A percentile compares a stretch with the other conserved stretches of the same genome.
Conservation (phyloP, 2,329 filamentous ascomycete species). For the Pseudocercospora musae region DNA sequence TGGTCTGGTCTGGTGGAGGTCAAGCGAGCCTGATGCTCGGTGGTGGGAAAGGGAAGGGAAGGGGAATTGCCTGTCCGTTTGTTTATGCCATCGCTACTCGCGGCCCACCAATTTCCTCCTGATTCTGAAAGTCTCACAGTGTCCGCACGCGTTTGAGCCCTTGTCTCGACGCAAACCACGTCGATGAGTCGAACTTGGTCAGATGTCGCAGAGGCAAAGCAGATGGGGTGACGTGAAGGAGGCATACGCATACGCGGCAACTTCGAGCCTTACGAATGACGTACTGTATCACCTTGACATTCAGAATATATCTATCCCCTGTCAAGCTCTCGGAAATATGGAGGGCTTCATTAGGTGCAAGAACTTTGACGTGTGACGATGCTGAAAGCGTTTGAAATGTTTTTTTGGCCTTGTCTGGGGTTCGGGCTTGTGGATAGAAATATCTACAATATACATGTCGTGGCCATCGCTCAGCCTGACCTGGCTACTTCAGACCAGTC, state of each 20-base stretch:
- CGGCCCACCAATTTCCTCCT: neutral
- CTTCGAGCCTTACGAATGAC: neutral
- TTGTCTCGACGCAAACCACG: neutral
- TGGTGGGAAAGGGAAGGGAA: too few species aligned
- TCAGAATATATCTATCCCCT: neutral
- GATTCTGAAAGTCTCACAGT: neutral
- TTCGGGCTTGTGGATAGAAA: slow-evolving; percentile 14
- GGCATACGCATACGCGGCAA: neutral
- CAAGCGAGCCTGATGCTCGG: neutral
- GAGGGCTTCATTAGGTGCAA: neutral
- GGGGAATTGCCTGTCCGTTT: neutral
- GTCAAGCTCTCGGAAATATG: neutral
- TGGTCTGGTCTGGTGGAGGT: neutral
- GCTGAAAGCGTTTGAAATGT: neutral
- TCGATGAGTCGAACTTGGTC: neutral
- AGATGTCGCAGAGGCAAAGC: neutral
- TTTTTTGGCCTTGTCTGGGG: slow-evolving; percentile 6
- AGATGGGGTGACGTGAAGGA: too few species aligned
- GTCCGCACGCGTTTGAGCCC: neutral
- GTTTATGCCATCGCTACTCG: neutral
- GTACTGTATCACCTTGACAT: neutral
- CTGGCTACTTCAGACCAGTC: too few species aligned
- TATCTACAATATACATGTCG: slow-evolving; percentile 20
- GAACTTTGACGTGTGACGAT: neutral
- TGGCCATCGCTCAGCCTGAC: neutral